These are phyloP conservation scores for Kodamaea neixiangensis DNA, from an alignment of 805 yeast species.

Conservation along the genomic window DNA sequence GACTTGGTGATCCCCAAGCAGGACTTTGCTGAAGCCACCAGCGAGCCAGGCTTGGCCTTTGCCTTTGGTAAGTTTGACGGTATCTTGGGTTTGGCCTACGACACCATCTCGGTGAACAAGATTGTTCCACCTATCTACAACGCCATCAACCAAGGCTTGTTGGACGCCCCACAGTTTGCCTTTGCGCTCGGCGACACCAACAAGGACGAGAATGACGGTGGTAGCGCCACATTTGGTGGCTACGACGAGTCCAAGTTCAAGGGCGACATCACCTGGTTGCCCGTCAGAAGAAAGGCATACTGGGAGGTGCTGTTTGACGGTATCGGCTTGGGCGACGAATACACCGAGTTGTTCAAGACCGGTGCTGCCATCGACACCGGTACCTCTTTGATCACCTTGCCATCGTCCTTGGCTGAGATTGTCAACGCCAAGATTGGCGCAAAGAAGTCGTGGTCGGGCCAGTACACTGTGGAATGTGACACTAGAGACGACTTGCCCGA, in stretches of 20 bases:
- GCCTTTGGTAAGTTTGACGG: constrained; percentile 99
- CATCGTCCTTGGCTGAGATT: constrained; percentile 94
- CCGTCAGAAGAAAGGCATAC: constrained; percentile 98
- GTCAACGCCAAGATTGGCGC: constrained; percentile 96
- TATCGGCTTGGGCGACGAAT: constrained; percentile 88
- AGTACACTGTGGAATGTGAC: constrained; percentile 90
- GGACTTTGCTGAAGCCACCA: constrained; percentile 96
- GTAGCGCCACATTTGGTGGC: constrained; percentile 96
- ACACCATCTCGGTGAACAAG: constrained; percentile 83
- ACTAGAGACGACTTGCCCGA: constrained; percentile 85
- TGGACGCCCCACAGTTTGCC: constrained; percentile 84
- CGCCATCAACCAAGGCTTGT: constrained; percentile 76
- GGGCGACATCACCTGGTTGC: constrained; percentile 93
- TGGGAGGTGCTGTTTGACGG: constrained; percentile 98
- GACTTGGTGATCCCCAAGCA: constrained; percentile 83
- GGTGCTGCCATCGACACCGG: constrained; percentile 99
- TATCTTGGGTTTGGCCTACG: constrained; percentile 92
- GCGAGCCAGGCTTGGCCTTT: constrained; percentile 96
- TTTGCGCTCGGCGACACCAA: constrained; percentile 84
- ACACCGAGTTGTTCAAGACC: constrained; percentile 73
- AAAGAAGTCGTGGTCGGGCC: constrained; percentile 95
- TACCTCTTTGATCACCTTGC: constrained; percentile 92
- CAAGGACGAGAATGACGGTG: constrained; percentile 69
- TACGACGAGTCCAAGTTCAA: constrained; percentile 70
- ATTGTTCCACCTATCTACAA: constrained; percentile 94